These are phyloP conservation scores for Colletotrichum sp. DNA, from an alignment of 2,329 filamentous ascomycete species.

Conservation along the genomic window DNA sequence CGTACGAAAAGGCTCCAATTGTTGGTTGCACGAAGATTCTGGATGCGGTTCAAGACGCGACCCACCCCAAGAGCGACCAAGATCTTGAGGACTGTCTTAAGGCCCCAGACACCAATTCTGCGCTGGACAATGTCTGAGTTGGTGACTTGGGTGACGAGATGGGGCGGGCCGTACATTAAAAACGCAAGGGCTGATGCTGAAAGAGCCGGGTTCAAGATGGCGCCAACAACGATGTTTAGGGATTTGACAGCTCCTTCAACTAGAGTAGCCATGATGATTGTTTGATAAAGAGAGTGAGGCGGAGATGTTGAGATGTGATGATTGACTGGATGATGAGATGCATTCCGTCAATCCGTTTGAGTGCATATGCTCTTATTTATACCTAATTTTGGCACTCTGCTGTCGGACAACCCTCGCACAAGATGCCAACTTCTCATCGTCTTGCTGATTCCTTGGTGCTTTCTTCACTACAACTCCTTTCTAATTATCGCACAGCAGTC, in stretches of 20 bases:
- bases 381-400: rapidly evolving
- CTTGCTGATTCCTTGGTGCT: not conserved
- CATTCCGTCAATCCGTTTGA: not conserved
- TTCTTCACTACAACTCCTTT: not conserved
- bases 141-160: not conserved
- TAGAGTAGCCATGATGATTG: rapidly evolving
- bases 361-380: not conserved
- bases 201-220: not conserved
- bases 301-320: not conserved
- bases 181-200: not conserved
- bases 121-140: rapidly evolving
- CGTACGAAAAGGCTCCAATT: not conserved
- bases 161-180: not conserved
- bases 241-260: not conserved
- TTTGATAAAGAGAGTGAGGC: not conserved
- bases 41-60: not conserved
- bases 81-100: not conserved
- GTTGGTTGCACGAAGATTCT: not conserved
- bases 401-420: not conserved
- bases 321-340: not conserved
- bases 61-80: not conserved
- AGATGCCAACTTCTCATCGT: not conserved
- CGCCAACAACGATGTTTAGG: not conserved
- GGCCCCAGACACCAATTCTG: not conserved
- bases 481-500: not conserved